Conservation (phyloP, 768 basidiomycete genomes). For the Macrolepiota albuminosa region DNA sequence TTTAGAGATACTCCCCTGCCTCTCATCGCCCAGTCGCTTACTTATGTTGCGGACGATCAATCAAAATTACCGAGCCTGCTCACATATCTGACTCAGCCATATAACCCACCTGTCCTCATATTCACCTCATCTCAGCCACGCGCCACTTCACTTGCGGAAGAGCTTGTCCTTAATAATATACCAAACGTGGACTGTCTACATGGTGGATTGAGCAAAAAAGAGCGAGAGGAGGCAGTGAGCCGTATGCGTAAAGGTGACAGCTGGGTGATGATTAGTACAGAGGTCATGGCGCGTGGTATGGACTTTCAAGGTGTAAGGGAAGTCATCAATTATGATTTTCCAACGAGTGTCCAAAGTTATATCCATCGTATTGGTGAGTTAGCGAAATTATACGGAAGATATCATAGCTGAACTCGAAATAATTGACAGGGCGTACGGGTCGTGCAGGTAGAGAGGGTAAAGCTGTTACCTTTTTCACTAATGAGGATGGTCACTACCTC, state of each 20-base stretch:
- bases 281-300: slow-evolving; percentile 97
- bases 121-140: slow-evolving; percentile 91
- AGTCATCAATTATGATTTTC: slow-evolving; percentile 97
- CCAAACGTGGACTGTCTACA: slow-evolving; percentile 87
- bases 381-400: background rate
- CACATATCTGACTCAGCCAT: slow-evolving; percentile 71
- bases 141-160: slow-evolving; percentile 72
- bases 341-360: slow-evolving; percentile 92
- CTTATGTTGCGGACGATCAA: slow-evolving; percentile 88
- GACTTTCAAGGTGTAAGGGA: slow-evolving; percentile 94
- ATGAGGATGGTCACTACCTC: slow-evolving; percentile 87
- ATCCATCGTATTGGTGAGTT: slow-evolving; percentile 84
- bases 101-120: slow-evolving; percentile 87
- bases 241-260: slow-evolving; percentile 87
- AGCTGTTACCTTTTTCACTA: slow-evolving; percentile 94
- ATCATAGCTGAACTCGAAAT: background rate
- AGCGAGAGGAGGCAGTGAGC: slow-evolving; percentile 79
- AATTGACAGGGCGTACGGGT: slow-evolving; percentile 76
- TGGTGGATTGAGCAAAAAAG: slow-evolving; percentile 82
- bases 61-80: slow-evolving; percentile 93
- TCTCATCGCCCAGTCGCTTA: slow-evolving; percentile 82
- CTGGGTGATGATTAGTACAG: slow-evolving; percentile 95
- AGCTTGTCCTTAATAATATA: slow-evolving; percentile 74
- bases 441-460: slow-evolving; percentile 89
- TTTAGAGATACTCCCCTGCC: slow-evolving; percentile 89